phyloP scores from a whole-genome alignment of 176 grass and related monocot genomes.

The Microstegium vimineum region DNA sequence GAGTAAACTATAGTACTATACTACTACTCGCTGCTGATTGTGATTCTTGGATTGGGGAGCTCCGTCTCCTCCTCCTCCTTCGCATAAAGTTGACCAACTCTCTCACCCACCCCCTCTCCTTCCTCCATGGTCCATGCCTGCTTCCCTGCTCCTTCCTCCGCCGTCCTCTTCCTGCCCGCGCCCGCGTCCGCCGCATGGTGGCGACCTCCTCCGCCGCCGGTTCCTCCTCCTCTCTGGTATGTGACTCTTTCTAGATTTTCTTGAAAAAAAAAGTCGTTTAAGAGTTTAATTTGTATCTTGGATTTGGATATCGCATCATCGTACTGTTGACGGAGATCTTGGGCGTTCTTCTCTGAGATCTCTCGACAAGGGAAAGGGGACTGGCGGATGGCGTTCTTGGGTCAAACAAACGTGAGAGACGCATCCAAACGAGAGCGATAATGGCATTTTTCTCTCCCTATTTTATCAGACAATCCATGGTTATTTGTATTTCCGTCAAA shows the following conservation, averaged over 20 bases:
- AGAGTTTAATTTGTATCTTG: neutral
- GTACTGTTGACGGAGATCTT: neutral
- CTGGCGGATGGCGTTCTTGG: neutral
- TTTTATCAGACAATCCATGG: neutral
- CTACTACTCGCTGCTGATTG: neutral
- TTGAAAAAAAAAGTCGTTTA: neutral
- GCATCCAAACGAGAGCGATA: neutral
- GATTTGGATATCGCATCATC: neutral
- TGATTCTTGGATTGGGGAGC: neutral
- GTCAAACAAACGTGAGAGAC: neutral
- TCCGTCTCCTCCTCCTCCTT: neutral
- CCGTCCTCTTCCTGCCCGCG: neutral
- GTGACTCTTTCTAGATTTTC: neutral
- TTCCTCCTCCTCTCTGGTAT: neutral
- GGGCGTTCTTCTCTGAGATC: neutral
- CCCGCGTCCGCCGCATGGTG: neutral
- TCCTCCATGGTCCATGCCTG: neutral
- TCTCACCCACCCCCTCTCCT: neutral
- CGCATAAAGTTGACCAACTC: constrained; percentile 2
- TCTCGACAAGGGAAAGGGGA: neutral
- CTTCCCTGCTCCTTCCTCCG: constrained; percentile 2
- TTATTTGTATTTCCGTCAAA: neutral
- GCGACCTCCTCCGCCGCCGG: neutral
- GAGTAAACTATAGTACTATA: neutral
- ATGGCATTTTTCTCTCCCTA: neutral